Evolutionary conservation across 2,329 filamentous ascomycete species (phyloP), one percentile per base, ranked within the genome.

Genomic region (Aspergillus sp.): DNA sequence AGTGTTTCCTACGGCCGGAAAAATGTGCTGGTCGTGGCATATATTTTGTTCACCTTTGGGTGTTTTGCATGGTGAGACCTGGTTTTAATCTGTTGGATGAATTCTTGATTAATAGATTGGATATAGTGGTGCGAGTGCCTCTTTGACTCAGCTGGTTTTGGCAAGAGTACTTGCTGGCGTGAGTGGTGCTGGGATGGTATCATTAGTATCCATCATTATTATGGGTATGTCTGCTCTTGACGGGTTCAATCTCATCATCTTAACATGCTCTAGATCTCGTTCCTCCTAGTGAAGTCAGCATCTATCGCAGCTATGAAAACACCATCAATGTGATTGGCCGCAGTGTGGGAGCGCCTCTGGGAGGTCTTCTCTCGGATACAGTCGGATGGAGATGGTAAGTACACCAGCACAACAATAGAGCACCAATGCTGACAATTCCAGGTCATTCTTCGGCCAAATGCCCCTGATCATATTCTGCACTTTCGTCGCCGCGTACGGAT

Each of bases 331-430:
- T 71, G 1, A 65, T 64, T 2, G 72, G 72, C 6, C 56, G 70
- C 26, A 70, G 68, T 32, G 60, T 81, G 2, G 86, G 86, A 3
- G 85, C 84, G 1, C 84, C 84, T 0, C 71, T 86, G 6, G 86
- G 85, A 10, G 85, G 85, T 1, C 72, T 81, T 41, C 78, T 90
- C 57, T 83, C 83, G 26, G 85, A 89, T 56, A 72, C 70, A 30
- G 64, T 89, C 2, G 86, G 86, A 28, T 90, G 85, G 85, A 72
- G 86, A 34, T 86, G 82, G 81, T 75, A 50, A 51, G 66, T 43
- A 27, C 4, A 27, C 31, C 19, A 28, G n/a, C 3, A 2, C 9
- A 19, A 13, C 13, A 11, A 27, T 19, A 11, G 5, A 34, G 28
- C 12, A 30, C 26, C 6, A 1, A 39, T 35, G 12, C 10, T 35